Evolutionary conservation across 441 rosid species (phyloP).

Genomic region (Brassica balearica): DNA sequence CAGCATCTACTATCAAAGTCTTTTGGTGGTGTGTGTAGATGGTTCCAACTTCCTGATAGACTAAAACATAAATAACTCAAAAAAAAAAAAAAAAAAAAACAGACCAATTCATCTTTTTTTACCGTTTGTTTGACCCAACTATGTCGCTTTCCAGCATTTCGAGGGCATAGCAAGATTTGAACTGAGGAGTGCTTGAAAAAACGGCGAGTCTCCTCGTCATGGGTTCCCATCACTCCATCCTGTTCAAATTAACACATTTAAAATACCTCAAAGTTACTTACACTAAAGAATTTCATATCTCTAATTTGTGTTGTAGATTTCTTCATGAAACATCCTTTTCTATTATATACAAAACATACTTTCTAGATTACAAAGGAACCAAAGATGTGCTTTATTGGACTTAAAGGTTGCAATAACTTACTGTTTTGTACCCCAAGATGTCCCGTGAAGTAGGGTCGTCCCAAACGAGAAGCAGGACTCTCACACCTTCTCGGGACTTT

Average conservation of each 20-base stretch:
- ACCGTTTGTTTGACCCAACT: constrained; percentile 96
- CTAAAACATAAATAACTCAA: neutral
- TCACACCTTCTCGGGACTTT: constrained; percentile 95
- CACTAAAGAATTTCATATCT: neutral
- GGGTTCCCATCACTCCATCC: constrained; percentile 97
- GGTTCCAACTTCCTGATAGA: constrained; percentile 85
- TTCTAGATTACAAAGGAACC: neutral
- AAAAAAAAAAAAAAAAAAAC: neutral
- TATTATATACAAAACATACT: neutral
- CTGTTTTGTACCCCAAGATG: constrained; percentile 85
- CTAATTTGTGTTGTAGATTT: neutral
- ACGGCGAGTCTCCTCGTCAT: constrained; percentile 96
- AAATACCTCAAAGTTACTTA: too few relatives aligned
- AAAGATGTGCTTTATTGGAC: too few relatives aligned
- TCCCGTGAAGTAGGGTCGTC: constrained; percentile 98
- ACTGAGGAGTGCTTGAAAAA: constrained; percentile 96
- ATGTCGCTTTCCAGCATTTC: constrained; percentile 86
- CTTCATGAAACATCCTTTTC: neutral
- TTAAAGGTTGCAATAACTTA: constrained; percentile 35
- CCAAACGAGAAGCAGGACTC: constrained; percentile 96
- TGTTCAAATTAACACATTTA: constrained; percentile 25
- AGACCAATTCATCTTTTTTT: constrained; percentile 37
- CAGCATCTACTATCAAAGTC: constrained; percentile 92
- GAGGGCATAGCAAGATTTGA: constrained; percentile 89
- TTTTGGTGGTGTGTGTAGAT: constrained; percentile 99